Evolutionary conservation across 1,139 yeast species (phyloP).

Genomic region (Candida neerlandica): DNA sequence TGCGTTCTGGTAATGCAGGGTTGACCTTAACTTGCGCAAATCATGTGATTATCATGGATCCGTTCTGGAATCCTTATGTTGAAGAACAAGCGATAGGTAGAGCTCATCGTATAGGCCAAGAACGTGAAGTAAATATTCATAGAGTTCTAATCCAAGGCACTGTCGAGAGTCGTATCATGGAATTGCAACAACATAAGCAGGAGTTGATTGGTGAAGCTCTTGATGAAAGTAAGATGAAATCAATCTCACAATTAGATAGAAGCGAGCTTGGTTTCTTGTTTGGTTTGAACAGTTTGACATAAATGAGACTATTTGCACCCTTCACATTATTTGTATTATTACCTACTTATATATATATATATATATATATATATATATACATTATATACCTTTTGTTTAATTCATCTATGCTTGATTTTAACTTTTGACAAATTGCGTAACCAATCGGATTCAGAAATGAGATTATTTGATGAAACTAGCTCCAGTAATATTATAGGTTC

Average conservation of each 20-base stretch:
- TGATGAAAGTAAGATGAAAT: slow-evolving; percentile 68
- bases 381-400: slow-evolving; percentile 3
- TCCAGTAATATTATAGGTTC: slow-evolving; percentile 47
- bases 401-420: slow-evolving; percentile 31
- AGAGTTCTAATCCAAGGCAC: slow-evolving; percentile 66
- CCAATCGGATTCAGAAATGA: slow-evolving; percentile 42
- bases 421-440: slow-evolving; percentile 37
- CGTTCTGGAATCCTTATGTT: slow-evolving; percentile 96
- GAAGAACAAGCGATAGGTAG: slow-evolving; percentile 97
- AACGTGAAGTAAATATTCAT: slow-evolving; percentile 71
- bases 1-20: slow-evolving; percentile 93
- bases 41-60: slow-evolving; percentile 87
- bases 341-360: background rate
- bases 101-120: slow-evolving; percentile 91
- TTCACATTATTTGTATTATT: slow-evolving; percentile 2
- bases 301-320: no score
- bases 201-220: slow-evolving; percentile 78
- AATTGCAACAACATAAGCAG: slow-evolving; percentile 72
- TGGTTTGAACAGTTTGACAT: slow-evolving; percentile 53
- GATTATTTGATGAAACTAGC: slow-evolving; percentile 26
- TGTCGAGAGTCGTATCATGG: slow-evolving; percentile 84
- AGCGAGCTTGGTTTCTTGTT: slow-evolving; percentile 78
- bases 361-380: background rate
- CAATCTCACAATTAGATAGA: slow-evolving; percentile 65
- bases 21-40: slow-evolving; percentile 90